Base-by-base conservation (phyloP, 352 stramenopile species). In the Pythium oligandrum region DNA sequence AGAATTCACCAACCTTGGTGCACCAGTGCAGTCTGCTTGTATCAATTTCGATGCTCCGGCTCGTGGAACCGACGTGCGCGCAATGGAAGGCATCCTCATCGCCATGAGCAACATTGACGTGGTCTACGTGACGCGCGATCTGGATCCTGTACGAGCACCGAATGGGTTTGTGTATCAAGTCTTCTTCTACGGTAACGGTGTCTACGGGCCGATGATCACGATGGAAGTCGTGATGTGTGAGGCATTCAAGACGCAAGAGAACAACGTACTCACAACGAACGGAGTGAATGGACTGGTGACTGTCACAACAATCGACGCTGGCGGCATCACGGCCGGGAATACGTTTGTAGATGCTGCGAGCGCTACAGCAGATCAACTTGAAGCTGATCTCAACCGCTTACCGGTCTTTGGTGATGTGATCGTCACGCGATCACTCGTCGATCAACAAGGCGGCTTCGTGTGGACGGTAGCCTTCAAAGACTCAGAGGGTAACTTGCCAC, bases 391-490 rank as follows among this genome's bases (percentile, higher is more conserved):
- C 0, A 52, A 75, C 4, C 72, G 61, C 10, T 36, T 91, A 3
- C 83, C 83, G 0, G 64, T 89, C 6, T 88, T 87, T 53, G 71
- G 77, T 0, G 63, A 71, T 48, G 77, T 91, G 0, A 65, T 87
- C 32, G 77, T 76, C 2, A 85, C 76, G 9, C 71, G 66, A 11
- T 90, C 80, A 6, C 75, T 91, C 11, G 65, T 59, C 1, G 83
- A 93, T 39, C 55, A 74, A 4, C 75, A 90, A 47, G 83, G 81
- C 11, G 83, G 83, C 1, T 89, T 73, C 46, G 66, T 87, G 37
- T 93, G 83, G 83, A 93, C 79, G 0, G 61, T 92, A 2, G 82
- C 78, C 8, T 92, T 90, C 50, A 69, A 78, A 34, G 72, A 89
- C 48, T 77, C 64, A 4, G 57, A 88, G 48, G 82, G 77, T 0